Conservation (phyloP, 2,329 filamentous ascomycete species). For the Neofusicoccum ribis region DNA sequence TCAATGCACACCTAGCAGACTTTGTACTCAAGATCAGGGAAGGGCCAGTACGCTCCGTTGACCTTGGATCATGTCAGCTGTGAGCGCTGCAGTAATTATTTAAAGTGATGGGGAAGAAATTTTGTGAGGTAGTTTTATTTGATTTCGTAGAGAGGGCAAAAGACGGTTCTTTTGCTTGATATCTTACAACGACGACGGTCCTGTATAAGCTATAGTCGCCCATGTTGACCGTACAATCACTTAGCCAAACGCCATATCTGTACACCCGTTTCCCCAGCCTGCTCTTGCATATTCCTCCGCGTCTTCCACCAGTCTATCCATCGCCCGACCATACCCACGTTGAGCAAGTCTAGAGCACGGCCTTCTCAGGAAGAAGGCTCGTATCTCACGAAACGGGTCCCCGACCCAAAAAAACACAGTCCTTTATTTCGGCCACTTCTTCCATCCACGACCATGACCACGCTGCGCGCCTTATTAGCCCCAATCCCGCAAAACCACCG, state of each 20-base stretch:
- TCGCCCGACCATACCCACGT: neutral
- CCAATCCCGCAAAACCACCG: slow-evolving; percentile 17
- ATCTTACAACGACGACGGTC: neutral
- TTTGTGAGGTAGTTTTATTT: neutral
- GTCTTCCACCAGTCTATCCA: neutral
- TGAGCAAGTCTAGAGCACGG: too few relatives aligned
- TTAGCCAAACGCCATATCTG: slow-evolving; percentile 5
- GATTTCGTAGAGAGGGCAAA: neutral
- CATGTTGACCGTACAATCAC: neutral
- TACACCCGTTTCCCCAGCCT: neutral
- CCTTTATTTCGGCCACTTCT: slow-evolving; percentile 67
- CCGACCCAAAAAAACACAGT: neutral
- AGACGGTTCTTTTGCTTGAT: neutral
- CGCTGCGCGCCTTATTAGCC: slow-evolving; percentile 51
- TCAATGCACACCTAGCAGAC: neutral
- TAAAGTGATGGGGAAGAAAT: neutral
- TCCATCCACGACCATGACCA: slow-evolving; percentile 73
- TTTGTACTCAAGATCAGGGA: too few relatives aligned
- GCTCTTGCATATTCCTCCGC: neutral
- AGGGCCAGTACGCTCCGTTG: too few relatives aligned
- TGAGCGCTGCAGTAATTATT: neutral
- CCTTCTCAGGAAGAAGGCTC: neutral
- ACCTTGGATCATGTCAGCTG: too few relatives aligned
- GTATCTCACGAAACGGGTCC: neutral
- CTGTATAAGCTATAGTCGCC: neutral